A percentile compares a stretch with the other conserved stretches of the same genome.
These are phyloP conservation scores for Penstemon barbatus DNA, from an alignment of 257 asterid genomes.

Conservation along the genomic window DNA sequence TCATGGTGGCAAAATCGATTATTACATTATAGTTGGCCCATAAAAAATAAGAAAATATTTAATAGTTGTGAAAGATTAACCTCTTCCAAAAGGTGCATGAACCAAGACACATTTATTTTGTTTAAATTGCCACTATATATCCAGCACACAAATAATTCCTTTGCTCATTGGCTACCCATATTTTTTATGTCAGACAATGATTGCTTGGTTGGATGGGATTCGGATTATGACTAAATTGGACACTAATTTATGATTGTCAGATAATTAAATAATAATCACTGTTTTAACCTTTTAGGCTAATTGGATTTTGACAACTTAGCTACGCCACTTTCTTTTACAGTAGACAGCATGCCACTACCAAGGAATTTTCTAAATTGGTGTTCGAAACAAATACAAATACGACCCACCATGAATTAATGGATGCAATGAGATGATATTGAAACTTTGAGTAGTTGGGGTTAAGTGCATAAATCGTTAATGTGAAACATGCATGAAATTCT, in stretches of 20 bases:
- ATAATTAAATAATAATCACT: not conserved
- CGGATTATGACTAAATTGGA: conserved; percentile 24
- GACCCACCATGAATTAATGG: no score
- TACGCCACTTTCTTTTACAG: conserved; percentile 11
- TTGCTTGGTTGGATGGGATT: conserved; percentile 1
- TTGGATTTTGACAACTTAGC: conserved; percentile 17
- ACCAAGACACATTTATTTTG: conserved; percentile 30
- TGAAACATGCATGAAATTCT: no score
- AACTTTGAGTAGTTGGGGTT: no score
- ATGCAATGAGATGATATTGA: no score
- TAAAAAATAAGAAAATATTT: not conserved
- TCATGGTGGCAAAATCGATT: no score
- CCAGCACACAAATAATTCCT: not conserved
- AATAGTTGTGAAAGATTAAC: not conserved
- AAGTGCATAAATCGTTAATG: no score
- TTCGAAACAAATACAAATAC: no score
- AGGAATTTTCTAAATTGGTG: no score
- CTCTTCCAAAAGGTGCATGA: conserved; percentile 38
- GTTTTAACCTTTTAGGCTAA: conserved; percentile 14
- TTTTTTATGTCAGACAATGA: conserved; percentile 28
- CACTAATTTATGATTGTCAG: conserved; percentile 22
- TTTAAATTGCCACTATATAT: conserved; percentile 13
- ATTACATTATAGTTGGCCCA: no score
- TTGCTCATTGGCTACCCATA: not conserved
- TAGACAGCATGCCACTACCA: no score